Conservation (phyloP, 2,329 filamentous ascomycete species). For the Alternaria alternata region DNA sequence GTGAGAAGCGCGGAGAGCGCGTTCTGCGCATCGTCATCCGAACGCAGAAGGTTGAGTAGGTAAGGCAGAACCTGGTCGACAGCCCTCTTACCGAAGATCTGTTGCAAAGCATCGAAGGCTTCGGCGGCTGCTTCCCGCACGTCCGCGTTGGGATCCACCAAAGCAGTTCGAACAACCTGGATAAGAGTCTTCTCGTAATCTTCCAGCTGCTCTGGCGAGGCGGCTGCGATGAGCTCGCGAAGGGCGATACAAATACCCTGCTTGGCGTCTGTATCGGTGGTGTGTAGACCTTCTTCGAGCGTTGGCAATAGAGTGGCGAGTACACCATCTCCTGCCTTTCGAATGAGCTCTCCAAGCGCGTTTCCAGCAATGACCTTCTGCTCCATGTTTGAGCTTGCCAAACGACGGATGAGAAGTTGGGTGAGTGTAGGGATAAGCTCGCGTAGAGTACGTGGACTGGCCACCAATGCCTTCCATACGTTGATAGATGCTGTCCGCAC, state of each 20-base stretch:
- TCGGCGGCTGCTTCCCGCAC: constrained; percentile 96
- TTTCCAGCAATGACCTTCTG: constrained; percentile 99
- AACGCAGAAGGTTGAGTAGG: constrained; percentile 86
- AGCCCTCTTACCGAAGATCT: constrained; percentile 90
- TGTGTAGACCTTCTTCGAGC: constrained; percentile 88
- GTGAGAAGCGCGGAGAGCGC: constrained; percentile 92
- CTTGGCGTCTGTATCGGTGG: constrained; percentile 89
- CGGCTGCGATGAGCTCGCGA: constrained; percentile 89
- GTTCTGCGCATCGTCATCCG: constrained; percentile 87
- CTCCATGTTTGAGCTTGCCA: constrained; percentile 96
- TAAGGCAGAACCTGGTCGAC: constrained; percentile 95
- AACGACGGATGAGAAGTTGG: constrained; percentile 89
- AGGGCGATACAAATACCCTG: constrained; percentile 98
- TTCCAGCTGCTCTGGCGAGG: constrained; percentile 86
- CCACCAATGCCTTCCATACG: constrained; percentile 97
- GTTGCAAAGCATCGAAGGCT: constrained; percentile 94
- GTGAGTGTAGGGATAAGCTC: constrained; percentile 94
- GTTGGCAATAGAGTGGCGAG: constrained; percentile 87
- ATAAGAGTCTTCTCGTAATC: constrained; percentile 96
- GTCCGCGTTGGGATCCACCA: constrained; percentile 88
- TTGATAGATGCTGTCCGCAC: constrained; percentile 89
- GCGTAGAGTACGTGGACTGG: constrained; percentile 89
- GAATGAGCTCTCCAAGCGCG: constrained; percentile 92
- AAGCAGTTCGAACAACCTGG: constrained; percentile 88
- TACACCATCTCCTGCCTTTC: constrained; percentile 94